Evolutionary conservation across 163 green algal species (phyloP).

Genomic region (Chlamydomonas reinhardtii): DNA sequence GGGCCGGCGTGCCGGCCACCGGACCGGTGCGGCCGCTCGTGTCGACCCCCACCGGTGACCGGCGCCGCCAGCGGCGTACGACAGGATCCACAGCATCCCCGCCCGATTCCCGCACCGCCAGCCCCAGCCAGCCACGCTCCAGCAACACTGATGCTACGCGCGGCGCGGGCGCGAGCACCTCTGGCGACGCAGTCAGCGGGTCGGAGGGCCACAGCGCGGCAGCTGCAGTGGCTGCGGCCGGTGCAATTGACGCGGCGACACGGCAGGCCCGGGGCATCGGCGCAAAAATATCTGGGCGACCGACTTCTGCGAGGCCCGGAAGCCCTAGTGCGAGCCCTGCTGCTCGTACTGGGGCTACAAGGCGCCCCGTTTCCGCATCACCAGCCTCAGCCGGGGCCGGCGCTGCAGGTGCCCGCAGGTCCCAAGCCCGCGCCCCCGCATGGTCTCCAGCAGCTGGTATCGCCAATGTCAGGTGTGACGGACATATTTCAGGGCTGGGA

Average conservation of each 20-base stretch:
- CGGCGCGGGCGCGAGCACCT: no score
- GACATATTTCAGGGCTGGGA: no score
- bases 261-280: background rate
- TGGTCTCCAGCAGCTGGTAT: constrained; percentile 25
- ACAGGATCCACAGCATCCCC: background rate
- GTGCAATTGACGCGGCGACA: no score
- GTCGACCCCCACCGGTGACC: no score
- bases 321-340: background rate
- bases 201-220: no score
- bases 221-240: background rate
- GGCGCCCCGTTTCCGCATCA: background rate
- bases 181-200: no score
- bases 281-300: constrained; percentile 16
- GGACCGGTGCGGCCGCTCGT: background rate
- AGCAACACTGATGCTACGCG: background rate
- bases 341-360: background rate
- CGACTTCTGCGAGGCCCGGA: background rate
- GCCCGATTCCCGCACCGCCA: constrained; percentile 3
- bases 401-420: background rate
- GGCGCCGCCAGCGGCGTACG: background rate
- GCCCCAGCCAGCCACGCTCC: constrained; percentile 20
- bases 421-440: background rate
- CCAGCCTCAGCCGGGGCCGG: background rate
- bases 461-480: constrained; percentile 9
- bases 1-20: background rate